A percentile compares a stretch with the other conserved stretches of the same genome.
These are phyloP conservation scores for Aspergillus brasiliensis DNA, from an alignment of 2,329 filamentous ascomycete species.

Conservation along the genomic window DNA sequence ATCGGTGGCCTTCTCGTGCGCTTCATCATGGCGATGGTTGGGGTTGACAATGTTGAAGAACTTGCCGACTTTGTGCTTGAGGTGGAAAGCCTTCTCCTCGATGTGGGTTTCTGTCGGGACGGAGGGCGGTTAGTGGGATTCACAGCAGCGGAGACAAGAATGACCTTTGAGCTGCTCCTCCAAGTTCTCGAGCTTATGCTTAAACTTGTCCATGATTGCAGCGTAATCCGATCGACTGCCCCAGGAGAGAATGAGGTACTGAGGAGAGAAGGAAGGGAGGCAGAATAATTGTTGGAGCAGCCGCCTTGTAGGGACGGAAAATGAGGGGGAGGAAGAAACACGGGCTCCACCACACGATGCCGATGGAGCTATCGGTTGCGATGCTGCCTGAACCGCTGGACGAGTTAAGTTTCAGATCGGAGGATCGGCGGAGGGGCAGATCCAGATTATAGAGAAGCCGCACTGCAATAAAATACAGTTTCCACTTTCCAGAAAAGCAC, in stretches of 20 bases:
- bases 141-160: neutral
- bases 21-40: slow-evolving; percentile 91
- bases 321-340: neutral
- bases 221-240: neutral
- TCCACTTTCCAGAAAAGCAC: neutral
- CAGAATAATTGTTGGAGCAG: neutral
- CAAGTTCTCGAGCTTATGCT: slow-evolving; percentile 27
- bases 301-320: neutral
- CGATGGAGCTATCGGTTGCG: neutral
- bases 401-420: neutral
- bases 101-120: slow-evolving; percentile 34
- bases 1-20: slow-evolving; percentile 83
- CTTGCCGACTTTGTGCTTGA: slow-evolving; percentile 66
- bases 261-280: neutral
- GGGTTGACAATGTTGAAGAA: slow-evolving; percentile 72
- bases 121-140: slow-evolving; percentile 3
- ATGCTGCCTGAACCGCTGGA: slow-evolving; percentile 1
- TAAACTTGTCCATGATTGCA: slow-evolving; percentile 30
- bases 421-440: neutral
- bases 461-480: neutral
- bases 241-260: neutral
- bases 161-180: slow-evolving; percentile 32
- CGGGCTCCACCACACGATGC: neutral
- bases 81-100: slow-evolving; percentile 57
- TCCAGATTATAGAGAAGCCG: neutral